Base-by-base conservation (phyloP, 305 asterid species). In the Fraxinus angustifolia region DNA sequence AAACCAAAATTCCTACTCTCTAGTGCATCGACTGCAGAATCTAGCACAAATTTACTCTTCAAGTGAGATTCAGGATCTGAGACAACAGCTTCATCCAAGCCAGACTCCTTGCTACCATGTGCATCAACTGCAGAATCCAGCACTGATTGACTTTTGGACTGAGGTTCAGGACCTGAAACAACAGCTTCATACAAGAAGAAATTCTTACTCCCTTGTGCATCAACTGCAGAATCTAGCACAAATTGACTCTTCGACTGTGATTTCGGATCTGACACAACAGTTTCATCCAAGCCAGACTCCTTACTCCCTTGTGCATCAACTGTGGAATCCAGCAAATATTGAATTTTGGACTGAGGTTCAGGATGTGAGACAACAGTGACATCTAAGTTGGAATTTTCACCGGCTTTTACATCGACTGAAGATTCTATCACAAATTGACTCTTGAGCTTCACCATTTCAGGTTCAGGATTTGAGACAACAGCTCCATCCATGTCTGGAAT, bases 141-240 rank as follows among this genome's bases (percentile, higher is more conserved):
- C 26, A 70, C 75, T 16, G 19, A 30, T 58, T 50, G 67, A 50
- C 65, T 79, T 53, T 80, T 79, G 62, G 82, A 68, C 50, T 78
- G 60, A 74, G 45, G 65, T 53, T 78, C 83, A 68, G 83, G 67
- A 48, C 33, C 33, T 75, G 75, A 40, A 16, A 71, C 30, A 42
- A 78, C 81, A 76, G 30, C n/a, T 26, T 30, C 58, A 50, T 17
- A 82, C 34, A 67, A 65, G 53, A 58, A 80, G 11, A 48, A 35
- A 78, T 38, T 76, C 11, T 35, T 75, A 68, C 40, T 36, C 78
- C 23, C 80, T 35, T 58, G 74, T 28, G 56, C 28, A 60, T 82
- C 84, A 82, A 56, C 60, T 28, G 78, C 78, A 78, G 36, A 26
- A 79, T 78, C 79, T 31, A 36, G 83, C 81, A 72, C 76, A 34